phyloP scores from a whole-genome alignment of 2,329 filamentous ascomycete species.

The Alternaria brassicae region DNA sequence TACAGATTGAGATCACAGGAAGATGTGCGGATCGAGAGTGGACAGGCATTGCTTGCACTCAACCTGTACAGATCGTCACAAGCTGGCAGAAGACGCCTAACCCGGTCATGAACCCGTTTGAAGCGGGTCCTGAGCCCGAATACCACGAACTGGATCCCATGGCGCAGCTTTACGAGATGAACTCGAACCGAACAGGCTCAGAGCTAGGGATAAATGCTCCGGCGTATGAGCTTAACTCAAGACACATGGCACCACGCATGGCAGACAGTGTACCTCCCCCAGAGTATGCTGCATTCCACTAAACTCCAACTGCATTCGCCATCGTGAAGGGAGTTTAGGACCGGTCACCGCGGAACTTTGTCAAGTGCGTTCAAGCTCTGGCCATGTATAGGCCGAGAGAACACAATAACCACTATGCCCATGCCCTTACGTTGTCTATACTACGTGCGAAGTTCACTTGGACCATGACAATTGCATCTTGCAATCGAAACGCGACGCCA shows the following conservation, averaged over 20 bases:
- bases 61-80: conserved; percentile 29
- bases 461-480: too few relatives aligned
- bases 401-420: not conserved
- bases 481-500: not conserved
- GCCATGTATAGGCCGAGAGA: not conserved
- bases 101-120: not conserved
- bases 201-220: not conserved
- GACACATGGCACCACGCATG: not conserved
- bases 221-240: conserved; percentile 6
- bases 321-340: too few relatives aligned
- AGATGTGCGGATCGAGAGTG: conserved; percentile 39
- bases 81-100: conserved; percentile 7
- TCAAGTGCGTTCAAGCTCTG: not conserved
- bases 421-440: too few relatives aligned
- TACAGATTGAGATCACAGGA: conserved; percentile 36
- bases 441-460: too few relatives aligned
- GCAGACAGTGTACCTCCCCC: conserved; percentile 9
- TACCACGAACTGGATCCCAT: conserved; percentile 22
- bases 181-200: not conserved
- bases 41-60: conserved; percentile 20
- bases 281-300: conserved; percentile 4
- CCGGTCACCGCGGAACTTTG: not conserved
- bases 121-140: conserved; percentile 8
- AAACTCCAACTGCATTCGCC: not conserved
- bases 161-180: not conserved